Evolutionary conservation across 2,329 filamentous ascomycete genomes (phyloP), one percentile per base, ranked within the genome.

Genomic region (Cryphonectria nitschkei): DNA sequence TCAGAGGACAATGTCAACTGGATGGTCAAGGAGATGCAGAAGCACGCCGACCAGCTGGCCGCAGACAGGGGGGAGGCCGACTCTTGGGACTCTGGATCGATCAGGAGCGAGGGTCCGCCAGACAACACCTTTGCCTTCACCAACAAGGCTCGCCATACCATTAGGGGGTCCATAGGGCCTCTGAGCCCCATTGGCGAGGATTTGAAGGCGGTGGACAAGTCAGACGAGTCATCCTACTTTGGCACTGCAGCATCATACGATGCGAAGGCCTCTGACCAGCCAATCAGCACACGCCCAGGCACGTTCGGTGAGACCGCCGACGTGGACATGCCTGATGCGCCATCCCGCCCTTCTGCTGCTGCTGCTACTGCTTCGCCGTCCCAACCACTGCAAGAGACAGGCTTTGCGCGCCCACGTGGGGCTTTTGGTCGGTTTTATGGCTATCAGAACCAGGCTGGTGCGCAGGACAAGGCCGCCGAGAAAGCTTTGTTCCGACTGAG

Each of bases 11-110:
- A 88, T 67, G 84, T 87, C 71, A 82, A 88, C 70, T 95, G 92
- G 90, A 93, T 94, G 78, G 86, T 96, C 77, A 88, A 90, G 76
- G 91, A 94, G 75, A 93, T 96, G 92, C 92, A 93, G 75, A 87
- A 90, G 75, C 92, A 95, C 80, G 92, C 90, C 67, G 89, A 93
- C 75, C 84, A 90, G 75, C 79, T 90, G 65, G 86, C 89, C 39
- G 67, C 69, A 19, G 78, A 78, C 32, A 75, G 76, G 70, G 67
- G 78, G 68, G 76, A 79, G 72, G 80, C 78, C 76, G 66, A 68
- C 22, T 68, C 56, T 5, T 62, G 41, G 37, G 67, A 79, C 76
- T 16, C 67, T 76, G 43, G 79, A 79, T 13, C 75, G 79, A 43
- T 78, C 76, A 78, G 76, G 74, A 78, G 81, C 1, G 80, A 81